Evolutionary conservation across 1,284 basidiomycete genomes (phyloP).

Genomic region (Microbotryum silenes-acaulis): DNA sequence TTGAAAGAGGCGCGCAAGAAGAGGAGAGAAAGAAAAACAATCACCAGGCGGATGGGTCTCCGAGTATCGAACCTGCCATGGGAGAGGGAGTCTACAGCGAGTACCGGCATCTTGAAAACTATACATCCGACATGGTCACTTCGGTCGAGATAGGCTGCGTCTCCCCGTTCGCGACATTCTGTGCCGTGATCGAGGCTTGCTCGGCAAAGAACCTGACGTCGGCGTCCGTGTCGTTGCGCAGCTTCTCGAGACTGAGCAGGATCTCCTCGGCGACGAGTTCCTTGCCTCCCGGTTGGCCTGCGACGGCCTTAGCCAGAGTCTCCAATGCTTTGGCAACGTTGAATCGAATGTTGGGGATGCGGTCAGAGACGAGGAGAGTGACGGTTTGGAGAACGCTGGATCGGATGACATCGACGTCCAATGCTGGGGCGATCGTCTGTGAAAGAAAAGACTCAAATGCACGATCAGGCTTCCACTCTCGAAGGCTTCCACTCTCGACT

Average conservation of each 20-base stretch:
- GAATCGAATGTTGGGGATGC: constrained; percentile 99
- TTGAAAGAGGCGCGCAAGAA: too few species aligned
- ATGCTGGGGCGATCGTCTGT: constrained; percentile 88
- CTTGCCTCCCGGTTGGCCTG: constrained; percentile 59
- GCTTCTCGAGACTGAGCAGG: constrained; percentile 71
- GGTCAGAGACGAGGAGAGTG: constrained; percentile 74
- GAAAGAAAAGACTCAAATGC: neutral
- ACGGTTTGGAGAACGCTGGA: constrained; percentile 81
- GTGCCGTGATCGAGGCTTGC: constrained; percentile 37
- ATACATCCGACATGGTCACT: constrained; percentile 30
- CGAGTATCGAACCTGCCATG: neutral
- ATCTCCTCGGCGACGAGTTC: constrained; percentile 67
- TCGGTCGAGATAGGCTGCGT: constrained; percentile 17
- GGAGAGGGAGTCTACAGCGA: neutral
- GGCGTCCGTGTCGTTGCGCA: constrained; percentile 85
- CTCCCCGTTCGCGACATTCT: constrained; percentile 24
- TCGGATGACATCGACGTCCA: constrained; percentile 75
- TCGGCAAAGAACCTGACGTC: constrained; percentile 74
- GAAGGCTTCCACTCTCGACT: neutral
- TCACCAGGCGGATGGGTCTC: too few species aligned
- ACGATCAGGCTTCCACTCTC: neutral
- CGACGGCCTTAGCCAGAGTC: constrained; percentile 56
- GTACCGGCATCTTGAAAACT: neutral
- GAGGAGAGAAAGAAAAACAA: too few species aligned
- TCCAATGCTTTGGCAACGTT: constrained; percentile 95